phyloP scores from a whole-genome alignment of 208 protist species.

The Crithidia fasciculata region DNA sequence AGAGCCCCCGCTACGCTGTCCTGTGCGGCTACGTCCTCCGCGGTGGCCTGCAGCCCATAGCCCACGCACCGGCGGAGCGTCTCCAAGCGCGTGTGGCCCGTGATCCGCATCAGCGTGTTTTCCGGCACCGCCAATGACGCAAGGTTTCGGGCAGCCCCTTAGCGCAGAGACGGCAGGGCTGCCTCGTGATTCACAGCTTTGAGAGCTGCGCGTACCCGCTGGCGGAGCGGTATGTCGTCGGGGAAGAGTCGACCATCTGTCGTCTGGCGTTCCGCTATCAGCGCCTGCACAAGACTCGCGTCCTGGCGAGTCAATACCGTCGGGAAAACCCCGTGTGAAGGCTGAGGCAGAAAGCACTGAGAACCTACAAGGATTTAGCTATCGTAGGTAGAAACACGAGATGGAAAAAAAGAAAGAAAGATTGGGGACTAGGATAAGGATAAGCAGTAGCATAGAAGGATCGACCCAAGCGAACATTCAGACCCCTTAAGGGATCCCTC shows the following conservation, averaged over 20 bases:
- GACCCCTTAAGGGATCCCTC: not conserved
- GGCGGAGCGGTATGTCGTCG: not conserved
- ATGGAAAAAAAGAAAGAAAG: slow-evolving; percentile 20
- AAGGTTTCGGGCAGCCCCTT: not conserved
- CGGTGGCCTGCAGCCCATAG: slow-evolving; percentile 8
- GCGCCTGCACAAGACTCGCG: slow-evolving; percentile 1
- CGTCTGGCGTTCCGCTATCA: slow-evolving; percentile 3
- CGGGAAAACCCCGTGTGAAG: not conserved
- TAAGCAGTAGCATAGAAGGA: not conserved
- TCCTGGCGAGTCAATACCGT: slow-evolving; percentile 3
- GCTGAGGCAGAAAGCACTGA: not conserved
- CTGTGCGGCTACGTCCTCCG: slow-evolving; percentile 4
- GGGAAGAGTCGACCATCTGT: not conserved
- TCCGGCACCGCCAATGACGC: not conserved
- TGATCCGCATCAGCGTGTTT: not conserved
- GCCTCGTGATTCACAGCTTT: not conserved
- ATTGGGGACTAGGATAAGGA: slow-evolving; percentile 4
- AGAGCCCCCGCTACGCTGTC: slow-evolving; percentile 1
- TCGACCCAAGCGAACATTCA: slow-evolving; percentile 2
- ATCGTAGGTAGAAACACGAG: not conserved
- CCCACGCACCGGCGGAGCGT: slow-evolving; percentile 4
- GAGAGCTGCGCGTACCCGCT: slow-evolving; percentile 1
- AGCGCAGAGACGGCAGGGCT: not conserved
- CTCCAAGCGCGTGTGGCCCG: slow-evolving; percentile 1
- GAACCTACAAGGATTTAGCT: no score